Evolutionary conservation across 2,329 filamentous ascomycete species (phyloP).

Genomic region (Cordyceps militaris): DNA sequence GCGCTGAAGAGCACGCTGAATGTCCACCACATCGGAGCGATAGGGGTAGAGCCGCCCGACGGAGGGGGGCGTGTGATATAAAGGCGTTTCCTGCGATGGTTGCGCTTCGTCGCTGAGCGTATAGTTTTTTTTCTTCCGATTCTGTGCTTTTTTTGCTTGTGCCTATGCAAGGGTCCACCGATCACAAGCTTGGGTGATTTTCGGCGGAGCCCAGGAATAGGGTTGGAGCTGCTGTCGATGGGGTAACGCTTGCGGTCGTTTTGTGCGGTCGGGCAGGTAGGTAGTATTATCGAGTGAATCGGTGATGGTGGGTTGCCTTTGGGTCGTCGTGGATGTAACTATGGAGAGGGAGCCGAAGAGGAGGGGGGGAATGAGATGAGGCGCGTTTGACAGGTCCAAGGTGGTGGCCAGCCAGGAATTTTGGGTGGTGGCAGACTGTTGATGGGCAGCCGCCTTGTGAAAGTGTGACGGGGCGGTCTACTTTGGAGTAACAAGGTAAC

Average conservation of each 20-base stretch:
- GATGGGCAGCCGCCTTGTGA: background rate
- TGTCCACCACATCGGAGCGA: conserved; percentile 68
- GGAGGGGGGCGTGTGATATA: background rate
- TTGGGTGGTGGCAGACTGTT: background rate
- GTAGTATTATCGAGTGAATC: background rate
- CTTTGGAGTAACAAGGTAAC: background rate
- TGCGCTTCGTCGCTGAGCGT: background rate
- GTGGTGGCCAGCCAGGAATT: background rate
- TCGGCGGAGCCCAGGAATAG: conserved; percentile 4
- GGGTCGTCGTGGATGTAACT: background rate
- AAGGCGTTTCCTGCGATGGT: background rate
- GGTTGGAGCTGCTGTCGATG: background rate
- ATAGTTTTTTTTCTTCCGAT: background rate
- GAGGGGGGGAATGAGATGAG: background rate
- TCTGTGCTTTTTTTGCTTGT: conserved; percentile 1
- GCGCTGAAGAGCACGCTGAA: conserved; percentile 72
- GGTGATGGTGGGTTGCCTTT: background rate
- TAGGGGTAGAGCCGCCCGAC: conserved; percentile 15
- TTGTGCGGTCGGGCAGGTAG: background rate
- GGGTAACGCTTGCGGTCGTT: background rate
- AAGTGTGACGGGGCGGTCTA: conserved; percentile 2
- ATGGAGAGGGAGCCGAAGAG: background rate
- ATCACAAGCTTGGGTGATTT: conserved; percentile 7
- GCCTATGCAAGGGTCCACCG: conserved; percentile 7
- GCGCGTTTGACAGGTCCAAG: background rate